Base-by-base conservation (phyloP, 2,329 filamentous ascomycete species). In the Albophoma yamanashiensis region DNA sequence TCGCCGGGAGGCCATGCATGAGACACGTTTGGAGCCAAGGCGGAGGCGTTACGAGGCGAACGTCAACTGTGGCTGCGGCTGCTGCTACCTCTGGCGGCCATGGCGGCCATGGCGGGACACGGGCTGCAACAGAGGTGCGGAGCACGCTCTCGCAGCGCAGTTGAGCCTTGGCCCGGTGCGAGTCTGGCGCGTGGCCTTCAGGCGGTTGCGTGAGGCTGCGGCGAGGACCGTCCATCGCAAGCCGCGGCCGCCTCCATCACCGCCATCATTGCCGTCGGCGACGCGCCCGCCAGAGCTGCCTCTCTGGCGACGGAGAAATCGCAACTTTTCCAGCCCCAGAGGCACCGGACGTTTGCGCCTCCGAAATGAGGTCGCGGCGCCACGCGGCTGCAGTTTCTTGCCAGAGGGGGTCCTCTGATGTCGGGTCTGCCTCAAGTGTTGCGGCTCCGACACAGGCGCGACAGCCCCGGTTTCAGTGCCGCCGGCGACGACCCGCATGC, bases 381-480 rank as follows among this genome's bases (percentile, higher is more conserved):
- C 50, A 53, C 47, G 9, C 20, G 17, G 50, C 50, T 11, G 27
- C 31, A 34, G 34, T n/a, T 53, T 27, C 58, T 57, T 22, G 31
- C 55, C 43, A 42, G 52, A 58, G 53, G 57, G 17, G 9, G 43
- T 11, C 36, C 38, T 59, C 61, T 64, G 59, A 53, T 15, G 57
- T 60, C 45, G 58, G 56, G 55, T 43, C 57, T 68, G 71, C 71
- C 64, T 69, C 70, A 71, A 59, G 47, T 64, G 56, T 55, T 52
- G 61, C 61, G 59, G 56, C 67, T 71, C 69, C 66, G 68, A 73
- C 71, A 67, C 50, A 64, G 59, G 63, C 68, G 71, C 69, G 69
- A 72, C 71, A 60, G 38, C 61, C 61, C 67, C 62, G 59, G 71
- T 73, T 72, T 73, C 71, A 72, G 34, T 8, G n/a, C 27, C 55